Evolutionary conservation across 106 monocot genomes (phyloP).

Genomic region (Xerophyta viscosa): DNA sequence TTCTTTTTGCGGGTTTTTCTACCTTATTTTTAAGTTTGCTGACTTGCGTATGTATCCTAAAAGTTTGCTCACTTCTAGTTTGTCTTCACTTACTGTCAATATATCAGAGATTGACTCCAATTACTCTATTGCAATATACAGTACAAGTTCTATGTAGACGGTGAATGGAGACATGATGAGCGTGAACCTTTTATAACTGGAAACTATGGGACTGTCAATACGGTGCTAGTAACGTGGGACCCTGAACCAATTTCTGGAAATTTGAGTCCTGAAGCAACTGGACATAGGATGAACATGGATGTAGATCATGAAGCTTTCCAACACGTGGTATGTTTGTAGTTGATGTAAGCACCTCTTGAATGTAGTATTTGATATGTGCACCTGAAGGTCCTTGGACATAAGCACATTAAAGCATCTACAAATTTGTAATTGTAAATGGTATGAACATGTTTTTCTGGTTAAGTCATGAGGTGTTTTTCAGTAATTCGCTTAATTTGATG

Average conservation of each 20-base stretch:
- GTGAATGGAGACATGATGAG: slow-evolving; percentile 90
- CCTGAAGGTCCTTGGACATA: too few species aligned
- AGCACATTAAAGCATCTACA: too few species aligned
- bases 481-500: too few species aligned
- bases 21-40: background rate
- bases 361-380: too few species aligned
- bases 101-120: too few species aligned
- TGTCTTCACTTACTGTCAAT: too few species aligned
- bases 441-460: too few species aligned
- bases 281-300: slow-evolving; percentile 55
- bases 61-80: too few species aligned
- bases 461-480: too few species aligned
- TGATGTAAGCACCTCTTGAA: too few species aligned
- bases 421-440: too few species aligned
- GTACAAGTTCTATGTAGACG: slow-evolving; percentile 97
- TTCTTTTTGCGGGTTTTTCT: background rate
- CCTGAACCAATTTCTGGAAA: slow-evolving; percentile 35
- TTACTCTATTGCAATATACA: slow-evolving; percentile 20
- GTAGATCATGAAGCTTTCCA: slow-evolving; percentile 59
- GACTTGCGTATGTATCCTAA: background rate
- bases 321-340: slow-evolving; percentile 35
- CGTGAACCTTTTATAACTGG: slow-evolving; percentile 51
- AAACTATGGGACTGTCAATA: slow-evolving; percentile 77
- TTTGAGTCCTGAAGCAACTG: slow-evolving; percentile 31
- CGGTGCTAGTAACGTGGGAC: slow-evolving; percentile 43